A percentile compares a stretch with the other conserved stretches of the same genome.
phyloP scores from a whole-genome alignment of 495 filamentous ascomycete genomes.

The Aspergillus bertholletiae region DNA sequence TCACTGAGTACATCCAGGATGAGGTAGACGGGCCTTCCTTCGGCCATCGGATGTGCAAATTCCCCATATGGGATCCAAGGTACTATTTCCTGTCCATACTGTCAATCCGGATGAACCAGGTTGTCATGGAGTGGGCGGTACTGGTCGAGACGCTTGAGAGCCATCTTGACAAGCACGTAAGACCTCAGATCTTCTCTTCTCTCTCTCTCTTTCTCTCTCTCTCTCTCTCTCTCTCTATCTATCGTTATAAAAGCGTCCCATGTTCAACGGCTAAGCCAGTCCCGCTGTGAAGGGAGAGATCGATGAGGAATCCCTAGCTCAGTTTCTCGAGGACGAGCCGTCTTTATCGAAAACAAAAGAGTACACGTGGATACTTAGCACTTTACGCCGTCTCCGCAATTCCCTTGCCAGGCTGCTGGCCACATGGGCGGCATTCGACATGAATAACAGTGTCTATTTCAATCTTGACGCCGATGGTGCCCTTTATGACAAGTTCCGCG shows the following conservation, averaged over 20 bases:
- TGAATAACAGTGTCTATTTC: conserved; percentile 11
- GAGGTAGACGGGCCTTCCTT: conserved; percentile 17
- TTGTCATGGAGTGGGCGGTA: conserved; percentile 9
- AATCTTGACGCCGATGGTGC: conserved; percentile 5
- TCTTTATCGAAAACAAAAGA: conserved; percentile 3
- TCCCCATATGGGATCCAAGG: conserved; percentile 22
- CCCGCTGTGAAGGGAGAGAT: background rate
- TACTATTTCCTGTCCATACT: conserved; percentile 22
- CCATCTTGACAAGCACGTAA: conserved; percentile 5
- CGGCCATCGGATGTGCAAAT: conserved; percentile 7
- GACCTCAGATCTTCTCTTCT: too few species aligned
- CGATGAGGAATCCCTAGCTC: background rate
- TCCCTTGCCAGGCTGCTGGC: conserved; percentile 3
- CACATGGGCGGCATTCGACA: conserved; percentile 1
- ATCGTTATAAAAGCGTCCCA: too few species aligned
- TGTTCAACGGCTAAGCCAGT: too few species aligned
- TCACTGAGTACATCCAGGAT: conserved; percentile 5
- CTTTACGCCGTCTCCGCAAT: conserved; percentile 6
- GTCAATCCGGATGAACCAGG: conserved; percentile 16
- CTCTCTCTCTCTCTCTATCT: too few species aligned
- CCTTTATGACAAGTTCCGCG: conserved; percentile 7
- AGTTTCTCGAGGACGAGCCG: conserved; percentile 6
- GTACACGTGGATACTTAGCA: conserved; percentile 2
- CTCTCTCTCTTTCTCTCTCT: too few species aligned
- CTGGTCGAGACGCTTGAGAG: background rate